phyloP scores from a whole-genome alignment of 768 basidiomycete genomes.

The Termitomyces sp. region DNA sequence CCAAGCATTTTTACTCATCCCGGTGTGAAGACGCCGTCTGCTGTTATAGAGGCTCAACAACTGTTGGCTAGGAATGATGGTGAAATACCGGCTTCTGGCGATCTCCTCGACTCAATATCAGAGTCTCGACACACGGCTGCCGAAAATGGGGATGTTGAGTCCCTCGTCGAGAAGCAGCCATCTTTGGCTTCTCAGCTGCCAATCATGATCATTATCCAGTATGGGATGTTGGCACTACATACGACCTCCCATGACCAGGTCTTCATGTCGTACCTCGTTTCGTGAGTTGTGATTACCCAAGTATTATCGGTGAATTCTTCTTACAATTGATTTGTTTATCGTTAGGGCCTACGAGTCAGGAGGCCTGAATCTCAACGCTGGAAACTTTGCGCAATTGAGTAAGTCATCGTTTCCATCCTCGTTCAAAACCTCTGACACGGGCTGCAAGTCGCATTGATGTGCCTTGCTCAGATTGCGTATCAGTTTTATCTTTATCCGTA shows the following conservation, averaged over 20 bases:
- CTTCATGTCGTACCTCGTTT: slow-evolving; percentile 87
- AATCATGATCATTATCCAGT: slow-evolving; percentile 81
- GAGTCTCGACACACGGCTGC: slow-evolving; percentile 34
- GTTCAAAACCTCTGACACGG: slow-evolving; percentile 1
- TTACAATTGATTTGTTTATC: slow-evolving; percentile 5
- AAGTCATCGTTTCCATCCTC: slow-evolving; percentile 16
- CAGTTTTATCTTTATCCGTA: slow-evolving; percentile 90
- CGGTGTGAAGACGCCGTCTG: slow-evolving; percentile 74
- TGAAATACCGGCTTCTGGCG: slow-evolving; percentile 18
- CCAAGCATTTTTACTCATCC: slow-evolving; percentile 82
- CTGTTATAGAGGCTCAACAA: slow-evolving; percentile 69
- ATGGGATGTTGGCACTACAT: slow-evolving; percentile 84
- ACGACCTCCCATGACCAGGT: slow-evolving; percentile 87
- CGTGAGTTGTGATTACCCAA: slow-evolving; percentile 41
- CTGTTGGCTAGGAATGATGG: slow-evolving; percentile 41
- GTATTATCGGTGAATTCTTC: not conserved
- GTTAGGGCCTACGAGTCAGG: slow-evolving; percentile 73
- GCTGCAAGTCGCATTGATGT: slow-evolving; percentile 81
- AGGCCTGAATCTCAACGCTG: slow-evolving; percentile 88
- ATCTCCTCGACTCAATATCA: slow-evolving; percentile 44
- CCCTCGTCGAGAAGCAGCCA: slow-evolving; percentile 46
- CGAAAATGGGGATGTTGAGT: slow-evolving; percentile 29
- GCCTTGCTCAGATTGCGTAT: slow-evolving; percentile 87
- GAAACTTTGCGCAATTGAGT: slow-evolving; percentile 91
- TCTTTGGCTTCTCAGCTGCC: slow-evolving; percentile 75